phyloP scores from a whole-genome alignment of 495 filamentous ascomycete genomes.

The Neurospora sp. region DNA sequence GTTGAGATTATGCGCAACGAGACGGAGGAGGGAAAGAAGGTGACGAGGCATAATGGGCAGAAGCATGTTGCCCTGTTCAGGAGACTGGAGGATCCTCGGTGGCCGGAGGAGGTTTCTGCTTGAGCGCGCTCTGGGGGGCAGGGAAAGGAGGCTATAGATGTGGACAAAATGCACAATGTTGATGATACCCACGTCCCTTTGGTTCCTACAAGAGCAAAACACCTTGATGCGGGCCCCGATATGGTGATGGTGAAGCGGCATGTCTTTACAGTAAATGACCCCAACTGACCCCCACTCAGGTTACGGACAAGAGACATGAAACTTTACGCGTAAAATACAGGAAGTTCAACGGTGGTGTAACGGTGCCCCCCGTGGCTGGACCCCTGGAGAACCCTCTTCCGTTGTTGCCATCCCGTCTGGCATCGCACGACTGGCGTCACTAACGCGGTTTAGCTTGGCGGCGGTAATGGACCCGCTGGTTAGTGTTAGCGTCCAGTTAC shows the following conservation, averaged over 20 bases:
- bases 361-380: neutral
- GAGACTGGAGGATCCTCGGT: conserved; percentile 69
- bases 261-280: neutral
- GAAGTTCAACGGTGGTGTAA: neutral
- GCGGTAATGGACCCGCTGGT: neutral
- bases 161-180: neutral
- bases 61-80: conserved; percentile 85
- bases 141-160: neutral
- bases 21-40: conserved; percentile 97
- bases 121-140: neutral
- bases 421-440: neutral
- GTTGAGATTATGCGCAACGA: conserved; percentile 71
- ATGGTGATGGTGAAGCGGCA: neutral
- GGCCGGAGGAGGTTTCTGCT: conserved; percentile 15
- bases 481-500: neutral
- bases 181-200: neutral
- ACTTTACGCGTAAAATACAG: neutral
- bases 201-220: neutral
- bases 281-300: neutral
- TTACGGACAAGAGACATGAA: neutral
- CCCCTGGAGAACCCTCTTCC: neutral
- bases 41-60: conserved; percentile 73
- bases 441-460: neutral
- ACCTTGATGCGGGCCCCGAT: neutral
- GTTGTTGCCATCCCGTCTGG: neutral